Conservation (phyloP, 345 rosid genomes). For the Odontarrhena argentea region DNA sequence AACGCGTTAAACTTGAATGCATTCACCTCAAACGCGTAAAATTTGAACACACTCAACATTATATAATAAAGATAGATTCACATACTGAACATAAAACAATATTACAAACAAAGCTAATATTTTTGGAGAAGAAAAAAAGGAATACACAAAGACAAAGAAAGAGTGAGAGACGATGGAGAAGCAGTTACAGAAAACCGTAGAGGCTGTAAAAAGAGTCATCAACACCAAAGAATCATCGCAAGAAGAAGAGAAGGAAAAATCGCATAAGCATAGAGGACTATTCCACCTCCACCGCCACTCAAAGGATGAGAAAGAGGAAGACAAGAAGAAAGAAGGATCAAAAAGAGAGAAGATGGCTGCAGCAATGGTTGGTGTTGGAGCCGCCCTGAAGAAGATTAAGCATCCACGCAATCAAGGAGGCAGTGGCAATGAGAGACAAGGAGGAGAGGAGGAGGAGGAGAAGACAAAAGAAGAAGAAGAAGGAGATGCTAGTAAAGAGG, state of each 20-base stretch:
- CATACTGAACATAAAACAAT: too few species aligned
- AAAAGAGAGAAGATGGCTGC: conserved; percentile 42
- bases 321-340: conserved; percentile 40
- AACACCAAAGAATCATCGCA: conserved; percentile 16
- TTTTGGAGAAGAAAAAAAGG: not conserved
- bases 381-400: conserved; percentile 35
- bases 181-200: conserved; percentile 23
- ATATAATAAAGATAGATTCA: too few species aligned
- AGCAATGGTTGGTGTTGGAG: conserved; percentile 37
- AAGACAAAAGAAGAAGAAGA: not conserved
- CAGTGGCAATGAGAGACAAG: conserved; percentile 15
- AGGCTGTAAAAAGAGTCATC: conserved; percentile 26
- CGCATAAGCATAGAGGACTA: conserved; percentile 33
- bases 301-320: conserved; percentile 37
- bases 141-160: not conserved
- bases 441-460: conserved; percentile 13
- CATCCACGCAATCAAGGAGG: conserved; percentile 20
- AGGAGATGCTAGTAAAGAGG: not conserved
- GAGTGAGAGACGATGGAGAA: conserved; percentile 30
- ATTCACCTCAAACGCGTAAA: too few species aligned
- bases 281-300: conserved; percentile 40
- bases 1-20: too few species aligned
- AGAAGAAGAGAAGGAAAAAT: conserved; percentile 23
- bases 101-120: too few species aligned
- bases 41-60: too few species aligned